Conservation (phyloP, 768 basidiomycete species). For the Mrakia gelida region DNA sequence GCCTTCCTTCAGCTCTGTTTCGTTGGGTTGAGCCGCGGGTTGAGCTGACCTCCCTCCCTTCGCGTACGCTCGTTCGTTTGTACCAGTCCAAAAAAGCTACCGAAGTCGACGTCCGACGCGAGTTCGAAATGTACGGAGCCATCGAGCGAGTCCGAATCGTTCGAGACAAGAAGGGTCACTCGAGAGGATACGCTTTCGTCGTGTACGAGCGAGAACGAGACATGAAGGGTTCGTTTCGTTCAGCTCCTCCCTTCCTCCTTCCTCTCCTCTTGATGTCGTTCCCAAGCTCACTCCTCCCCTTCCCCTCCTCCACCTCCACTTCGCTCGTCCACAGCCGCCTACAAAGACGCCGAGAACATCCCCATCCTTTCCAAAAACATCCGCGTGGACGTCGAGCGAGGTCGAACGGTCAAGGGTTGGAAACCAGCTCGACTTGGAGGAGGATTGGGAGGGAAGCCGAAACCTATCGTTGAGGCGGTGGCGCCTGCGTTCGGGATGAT, state of each 20-base stretch:
- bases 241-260: slow-evolving; percentile 25
- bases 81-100: slow-evolving; percentile 81
- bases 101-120: slow-evolving; percentile 84
- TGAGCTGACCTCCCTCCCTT: background rate
- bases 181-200: slow-evolving; percentile 90
- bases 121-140: slow-evolving; percentile 91
- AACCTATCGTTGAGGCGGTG: slow-evolving; percentile 54
- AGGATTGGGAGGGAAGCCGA: slow-evolving; percentile 93
- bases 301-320: background rate
- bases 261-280: background rate
- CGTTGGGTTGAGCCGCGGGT: background rate
- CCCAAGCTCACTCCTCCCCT: background rate
- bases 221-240: slow-evolving; percentile 99
- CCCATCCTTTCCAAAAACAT: slow-evolving; percentile 95
- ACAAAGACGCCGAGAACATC: slow-evolving; percentile 96
- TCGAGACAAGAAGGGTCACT: slow-evolving; percentile 78
- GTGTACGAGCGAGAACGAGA: slow-evolving; percentile 97
- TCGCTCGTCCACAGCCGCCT: slow-evolving; percentile 53
- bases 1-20: too few species aligned
- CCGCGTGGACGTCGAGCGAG: slow-evolving; percentile 95
- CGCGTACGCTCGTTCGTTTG: background rate
- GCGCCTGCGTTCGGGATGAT: slow-evolving; percentile 6
- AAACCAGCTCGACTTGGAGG: slow-evolving; percentile 93
- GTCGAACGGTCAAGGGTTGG: slow-evolving; percentile 96
- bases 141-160: slow-evolving; percentile 94